Evolutionary conservation across 2,329 filamentous ascomycete species (phyloP), one percentile per base, ranked within the genome.

Genomic region (Colletotrichum scovillei): DNA sequence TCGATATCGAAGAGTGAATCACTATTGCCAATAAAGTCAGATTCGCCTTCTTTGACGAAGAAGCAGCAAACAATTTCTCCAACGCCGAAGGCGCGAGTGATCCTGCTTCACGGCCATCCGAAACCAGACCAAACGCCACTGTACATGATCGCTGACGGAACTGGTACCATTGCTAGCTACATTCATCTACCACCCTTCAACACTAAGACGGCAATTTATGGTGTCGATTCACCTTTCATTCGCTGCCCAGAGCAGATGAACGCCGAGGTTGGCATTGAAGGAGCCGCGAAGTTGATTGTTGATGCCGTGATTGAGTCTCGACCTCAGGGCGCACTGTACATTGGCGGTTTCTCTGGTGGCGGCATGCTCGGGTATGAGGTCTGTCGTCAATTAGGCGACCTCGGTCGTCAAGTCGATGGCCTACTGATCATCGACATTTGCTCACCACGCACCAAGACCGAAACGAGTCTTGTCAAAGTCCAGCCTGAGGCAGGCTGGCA

Each of bases 271-370:
- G 65, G 65, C 8, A 68, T 68, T 46, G 16, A 24, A 5, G 65
- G 65, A 5, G 24, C 46, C 9, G 57, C 65, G 9, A 68, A 46
- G 65, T 30, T 68, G 8, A 68, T 68, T 16, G 65, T 62, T 5
- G 57, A 68, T 14, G 57, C 65, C 2, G 5, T 68, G 22, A 4
- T 42, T 8, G 32, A 68, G 26, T 28, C 22, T 14, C 64, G 26
- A 16, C 64, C 64, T 2, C 57, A 32, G 5, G 46, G 22, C 42
- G 4, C 38, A 8, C 16, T 53, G 5, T 19, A n/a, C 38, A 30
- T 68, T 9, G 65, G 57, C 2, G 65, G 65, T 11, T 68, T 68
- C 46, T 68, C 65, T 16, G 65, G 65, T 22, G 65, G 65, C 14
- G 57, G 22, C 30, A 28, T 62, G 57, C 19, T 68, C 16, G n/a